Percentiles rank a stretch among this genome's conserved stretches.
These are phyloP conservation scores for Dactylella cylindrospora DNA, from an alignment of 2,329 filamentous ascomycete genomes.

Conservation along the genomic window DNA sequence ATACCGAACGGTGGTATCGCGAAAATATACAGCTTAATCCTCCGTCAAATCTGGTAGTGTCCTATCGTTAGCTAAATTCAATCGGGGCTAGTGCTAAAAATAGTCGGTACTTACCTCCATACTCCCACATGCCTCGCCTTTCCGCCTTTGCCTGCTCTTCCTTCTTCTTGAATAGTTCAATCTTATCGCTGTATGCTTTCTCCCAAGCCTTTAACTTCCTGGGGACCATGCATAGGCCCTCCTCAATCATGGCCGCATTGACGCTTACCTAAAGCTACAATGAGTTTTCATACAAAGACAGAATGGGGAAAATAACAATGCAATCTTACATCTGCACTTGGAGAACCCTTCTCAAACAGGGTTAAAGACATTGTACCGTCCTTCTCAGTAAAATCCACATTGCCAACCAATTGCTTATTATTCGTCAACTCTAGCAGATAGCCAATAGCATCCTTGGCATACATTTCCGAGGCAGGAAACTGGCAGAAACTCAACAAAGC, in stretches of 20 bases:
- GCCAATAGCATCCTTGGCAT: slow-evolving; percentile 74
- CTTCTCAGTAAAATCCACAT: slow-evolving; percentile 78
- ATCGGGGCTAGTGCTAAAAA: no score
- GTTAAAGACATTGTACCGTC: slow-evolving; percentile 85
- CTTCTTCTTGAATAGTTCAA: slow-evolving; percentile 69
- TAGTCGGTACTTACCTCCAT: slow-evolving; percentile 72
- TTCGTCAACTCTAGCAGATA: slow-evolving; percentile 73
- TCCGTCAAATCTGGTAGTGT: slow-evolving; percentile 26
- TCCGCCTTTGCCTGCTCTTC: slow-evolving; percentile 75
- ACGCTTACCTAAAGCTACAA: slow-evolving; percentile 68
- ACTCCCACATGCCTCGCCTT: slow-evolving; percentile 93
- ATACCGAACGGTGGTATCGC: no score
- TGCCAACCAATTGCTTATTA: slow-evolving; percentile 76
- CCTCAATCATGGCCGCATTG: slow-evolving; percentile 81
- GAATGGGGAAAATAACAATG: background rate
- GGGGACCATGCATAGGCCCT: slow-evolving; percentile 87
- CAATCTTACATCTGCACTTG: slow-evolving; percentile 18
- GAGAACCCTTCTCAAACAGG: slow-evolving; percentile 65
- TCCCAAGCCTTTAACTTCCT: slow-evolving; percentile 92
- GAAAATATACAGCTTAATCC: slow-evolving; percentile 7
- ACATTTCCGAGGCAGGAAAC: slow-evolving; percentile 78
- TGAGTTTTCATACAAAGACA: background rate
- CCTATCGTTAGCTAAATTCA: background rate
- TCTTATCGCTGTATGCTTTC: slow-evolving; percentile 58
- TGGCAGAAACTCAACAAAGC: slow-evolving; percentile 86